A percentile compares a stretch with the other conserved stretches of the same genome.
These are phyloP conservation scores for Zygnema circumcarinatum DNA, from an alignment of 139 green algal species.

Conservation along the genomic window DNA sequence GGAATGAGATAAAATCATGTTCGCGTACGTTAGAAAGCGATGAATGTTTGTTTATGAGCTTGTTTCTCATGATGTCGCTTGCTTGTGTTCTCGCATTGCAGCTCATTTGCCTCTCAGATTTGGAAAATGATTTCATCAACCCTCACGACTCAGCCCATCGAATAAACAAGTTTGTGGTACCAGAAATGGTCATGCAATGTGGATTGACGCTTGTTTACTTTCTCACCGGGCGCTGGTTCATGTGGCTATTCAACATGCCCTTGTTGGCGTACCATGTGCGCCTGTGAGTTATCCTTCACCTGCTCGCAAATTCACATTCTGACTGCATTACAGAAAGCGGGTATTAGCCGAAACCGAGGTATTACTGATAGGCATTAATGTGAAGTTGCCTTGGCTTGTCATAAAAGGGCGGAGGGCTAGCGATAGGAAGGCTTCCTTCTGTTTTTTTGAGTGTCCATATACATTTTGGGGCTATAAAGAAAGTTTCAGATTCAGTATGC, in stretches of 20 bases:
- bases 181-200: conserved; percentile 44
- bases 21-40: no score
- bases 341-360: not conserved
- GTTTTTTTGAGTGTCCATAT: no score
- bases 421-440: no score
- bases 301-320: no score
- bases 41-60: no score
- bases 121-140: conserved; percentile 89
- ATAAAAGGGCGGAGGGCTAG: no score
- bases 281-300: conserved; percentile 43
- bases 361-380: not conserved
- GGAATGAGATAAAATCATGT: no score
- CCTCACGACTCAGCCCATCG: conserved; percentile 77
- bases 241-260: conserved; percentile 59
- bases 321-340: not conserved
- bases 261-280: conserved; percentile 57
- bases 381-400: not conserved
- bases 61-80: no score
- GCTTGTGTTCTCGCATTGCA: conserved; percentile 46
- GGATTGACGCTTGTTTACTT: conserved; percentile 4
- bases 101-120: conserved; percentile 81
- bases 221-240: conserved; percentile 35
- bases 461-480: no score
- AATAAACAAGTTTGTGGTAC: conserved; percentile 78
- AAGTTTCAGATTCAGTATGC: no score